Conservation (phyloP, 2,329 filamentous ascomycete genomes). For the Ceratocystis smalleyi region DNA sequence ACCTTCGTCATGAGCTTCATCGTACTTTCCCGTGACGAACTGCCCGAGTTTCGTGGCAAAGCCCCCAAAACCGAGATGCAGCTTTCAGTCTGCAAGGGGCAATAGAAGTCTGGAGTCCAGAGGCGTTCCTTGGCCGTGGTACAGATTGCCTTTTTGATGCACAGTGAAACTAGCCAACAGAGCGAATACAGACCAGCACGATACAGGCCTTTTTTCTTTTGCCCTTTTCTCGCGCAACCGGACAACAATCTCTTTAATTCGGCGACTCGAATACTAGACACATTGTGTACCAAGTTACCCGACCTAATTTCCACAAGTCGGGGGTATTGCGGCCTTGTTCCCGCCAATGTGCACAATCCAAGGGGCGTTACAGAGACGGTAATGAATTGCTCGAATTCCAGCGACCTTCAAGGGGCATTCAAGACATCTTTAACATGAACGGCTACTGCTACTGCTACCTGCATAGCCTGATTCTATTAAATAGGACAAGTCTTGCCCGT, state of each 20-base stretch:
- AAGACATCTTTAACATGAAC: neutral
- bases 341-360: neutral
- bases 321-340: neutral
- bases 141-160: neutral
- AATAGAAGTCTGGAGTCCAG: neutral
- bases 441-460: neutral
- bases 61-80: neutral
- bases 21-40: neutral
- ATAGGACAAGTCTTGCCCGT: neutral
- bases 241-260: neutral
- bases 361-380: neutral
- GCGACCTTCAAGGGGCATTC: neutral
- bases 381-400: slow-evolving; percentile 1
- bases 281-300: slow-evolving; percentile 4
- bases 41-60: neutral
- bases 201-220: neutral
- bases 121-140: neutral
- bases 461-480: neutral
- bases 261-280: neutral
- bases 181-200: neutral
- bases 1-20: too few species aligned
- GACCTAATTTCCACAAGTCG: slow-evolving; percentile 4
- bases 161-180: neutral
- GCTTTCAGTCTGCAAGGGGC: neutral
- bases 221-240: neutral